These are phyloP conservation scores for Leccinum rimulosum DNA, from an alignment of 768 basidiomycete genomes.

Conservation along the genomic window DNA sequence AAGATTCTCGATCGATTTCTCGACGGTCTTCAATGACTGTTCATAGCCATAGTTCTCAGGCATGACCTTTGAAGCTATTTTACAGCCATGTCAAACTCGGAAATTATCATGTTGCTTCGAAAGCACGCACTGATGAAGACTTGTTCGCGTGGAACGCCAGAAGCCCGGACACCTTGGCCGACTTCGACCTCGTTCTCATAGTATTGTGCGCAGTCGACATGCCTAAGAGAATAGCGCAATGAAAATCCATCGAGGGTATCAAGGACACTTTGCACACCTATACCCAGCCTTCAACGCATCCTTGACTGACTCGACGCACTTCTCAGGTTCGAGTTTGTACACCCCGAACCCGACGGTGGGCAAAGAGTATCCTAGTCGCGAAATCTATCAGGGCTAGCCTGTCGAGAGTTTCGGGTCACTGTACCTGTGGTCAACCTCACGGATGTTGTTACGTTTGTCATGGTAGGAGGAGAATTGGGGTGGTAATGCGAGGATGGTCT, in stretches of 20 bases:
- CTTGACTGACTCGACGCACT: slow-evolving; percentile 15
- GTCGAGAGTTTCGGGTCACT: not conserved
- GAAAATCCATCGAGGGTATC: not conserved
- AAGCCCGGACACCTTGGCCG: slow-evolving; percentile 24
- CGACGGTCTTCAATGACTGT: slow-evolving; percentile 10
- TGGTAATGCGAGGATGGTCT: not conserved
- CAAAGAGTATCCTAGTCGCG: slow-evolving; percentile 20
- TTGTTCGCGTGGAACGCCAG: slow-evolving; percentile 25
- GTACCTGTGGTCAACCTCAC: slow-evolving; percentile 14
- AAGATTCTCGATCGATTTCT: slow-evolving; percentile 25
- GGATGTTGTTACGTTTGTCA: slow-evolving; percentile 7
- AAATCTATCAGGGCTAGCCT: not conserved
- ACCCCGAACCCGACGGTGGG: slow-evolving; percentile 30
- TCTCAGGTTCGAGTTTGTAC: slow-evolving; percentile 10
- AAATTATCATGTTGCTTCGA: not conserved
- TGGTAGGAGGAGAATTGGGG: not conserved
- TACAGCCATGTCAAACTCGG: not conserved
- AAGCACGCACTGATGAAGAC: slow-evolving; percentile 29
- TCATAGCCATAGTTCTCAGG: slow-evolving; percentile 13
- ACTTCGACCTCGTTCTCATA: slow-evolving; percentile 28
- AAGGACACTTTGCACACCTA: slow-evolving; percentile 15
- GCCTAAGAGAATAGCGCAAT: slow-evolving; percentile 12
- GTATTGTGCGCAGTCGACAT: slow-evolving; percentile 25
- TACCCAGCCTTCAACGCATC: slow-evolving; percentile 26
- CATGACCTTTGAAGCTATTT: slow-evolving; percentile 24